Evolutionary conservation across 75 land plant genomes (phyloP), one percentile per base, ranked within the genome.

Genomic region (Selaginella tamariscina): DNA sequence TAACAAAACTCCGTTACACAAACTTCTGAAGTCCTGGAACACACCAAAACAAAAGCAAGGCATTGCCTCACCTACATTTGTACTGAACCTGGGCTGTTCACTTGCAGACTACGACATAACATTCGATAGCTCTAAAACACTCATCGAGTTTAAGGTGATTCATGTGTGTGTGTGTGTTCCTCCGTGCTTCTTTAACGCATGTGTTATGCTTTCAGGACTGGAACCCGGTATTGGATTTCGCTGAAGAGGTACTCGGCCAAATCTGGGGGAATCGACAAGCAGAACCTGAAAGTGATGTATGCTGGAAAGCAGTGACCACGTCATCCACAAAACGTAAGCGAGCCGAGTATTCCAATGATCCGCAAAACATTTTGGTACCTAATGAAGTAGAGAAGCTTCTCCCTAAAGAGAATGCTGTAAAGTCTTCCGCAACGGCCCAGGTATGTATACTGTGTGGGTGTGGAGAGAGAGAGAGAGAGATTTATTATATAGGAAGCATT

Each of bases 131-230:
- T 82, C 92, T 64, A 85, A 82, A 73, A 82, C 97, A 8, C 29
- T 70, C 71, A 87, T 86, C 27, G 86, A 87, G 66, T 95, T 95
- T 65, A 90, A 95, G 99, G 99, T 94, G 70, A 26, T 59, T 49
- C 54, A 49, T 49, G 54, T 20, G 20, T 49, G 11, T 49, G 62
- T 59, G 18, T 59, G 23, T n/a, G 62, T 8, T 66, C 32, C 59
- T 39, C 56, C 1, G 5, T 39, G 49, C 49, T 15, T 39, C 15
- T 5, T 39, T 39, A 29, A 27, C 29, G 5, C 24, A 69, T 11
- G 39, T 55, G 24, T 64, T 33, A 20, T 44, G 64, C 57, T 31
- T 49, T 0, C 67, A 95, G 99, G 89, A 90, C 55, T 95, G 96
- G 99, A 63, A 15, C 32, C 33, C 77, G 29, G 54, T 91, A 22